These are phyloP conservation scores for Hygrophila difformis DNA, from an alignment of 257 asterid species.

Conservation along the genomic window DNA sequence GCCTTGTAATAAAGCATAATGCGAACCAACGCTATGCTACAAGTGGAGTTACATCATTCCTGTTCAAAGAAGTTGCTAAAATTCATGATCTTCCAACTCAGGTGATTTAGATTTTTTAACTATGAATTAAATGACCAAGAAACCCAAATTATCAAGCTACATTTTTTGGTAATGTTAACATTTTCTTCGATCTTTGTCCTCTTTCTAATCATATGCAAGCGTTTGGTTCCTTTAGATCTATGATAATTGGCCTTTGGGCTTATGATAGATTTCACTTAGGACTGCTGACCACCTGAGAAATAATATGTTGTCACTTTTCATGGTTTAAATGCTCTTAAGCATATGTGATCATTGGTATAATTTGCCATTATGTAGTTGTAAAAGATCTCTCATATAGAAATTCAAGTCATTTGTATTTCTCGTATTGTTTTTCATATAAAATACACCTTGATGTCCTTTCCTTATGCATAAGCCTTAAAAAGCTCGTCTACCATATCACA, in stretches of 20 bases:
- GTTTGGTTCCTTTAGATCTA: slow-evolving; percentile 1
- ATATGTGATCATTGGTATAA: background rate
- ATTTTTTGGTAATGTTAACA: background rate
- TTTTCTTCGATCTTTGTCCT: background rate
- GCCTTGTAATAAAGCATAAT: slow-evolving; percentile 94
- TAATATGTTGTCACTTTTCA: too few relatives aligned
- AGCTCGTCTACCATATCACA: background rate
- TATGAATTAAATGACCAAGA: background rate
- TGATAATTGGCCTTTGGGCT: background rate
- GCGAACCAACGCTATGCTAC: slow-evolving; percentile 97
- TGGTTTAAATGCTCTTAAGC: too few relatives aligned
- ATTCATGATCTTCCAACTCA: slow-evolving; percentile 76
- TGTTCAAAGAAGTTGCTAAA: slow-evolving; percentile 88
- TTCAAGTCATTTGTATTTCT: background rate
- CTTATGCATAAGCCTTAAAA: too few relatives aligned
- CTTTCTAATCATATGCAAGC: background rate
- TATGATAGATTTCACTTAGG: too few relatives aligned
- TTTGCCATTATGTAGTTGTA: background rate
- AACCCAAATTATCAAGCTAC: background rate
- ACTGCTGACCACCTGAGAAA: too few relatives aligned
- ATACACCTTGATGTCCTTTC: background rate
- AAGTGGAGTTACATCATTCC: slow-evolving; percentile 94
- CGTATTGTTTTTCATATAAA: background rate
- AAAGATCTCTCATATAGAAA: background rate
- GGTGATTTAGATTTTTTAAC: slow-evolving; percentile 34